phyloP scores from a whole-genome alignment of 139 green algal genomes.

The Haematococcus sp. region DNA sequence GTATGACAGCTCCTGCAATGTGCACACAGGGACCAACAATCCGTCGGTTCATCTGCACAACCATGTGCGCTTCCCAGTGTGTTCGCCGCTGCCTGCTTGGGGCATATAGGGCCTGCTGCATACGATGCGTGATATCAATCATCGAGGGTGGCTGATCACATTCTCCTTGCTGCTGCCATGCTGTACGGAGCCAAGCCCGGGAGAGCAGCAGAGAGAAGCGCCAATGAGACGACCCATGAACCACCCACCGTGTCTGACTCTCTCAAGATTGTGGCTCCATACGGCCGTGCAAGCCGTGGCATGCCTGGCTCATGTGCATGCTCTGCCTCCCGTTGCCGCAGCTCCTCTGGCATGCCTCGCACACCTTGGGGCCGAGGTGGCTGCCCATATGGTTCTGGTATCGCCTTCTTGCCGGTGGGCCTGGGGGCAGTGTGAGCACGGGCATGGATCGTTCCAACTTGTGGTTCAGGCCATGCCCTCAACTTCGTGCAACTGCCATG shows the following conservation, averaged over 20 bases:
- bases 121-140: background rate
- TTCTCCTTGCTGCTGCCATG: no score
- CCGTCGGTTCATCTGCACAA: no score
- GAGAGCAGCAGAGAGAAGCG: background rate
- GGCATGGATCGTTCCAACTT: no score
- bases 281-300: conserved; percentile 19
- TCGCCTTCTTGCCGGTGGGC: conserved; percentile 26
- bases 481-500: no score
- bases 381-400: conserved; percentile 34
- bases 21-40: background rate
- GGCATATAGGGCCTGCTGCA: no score
- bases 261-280: conserved; percentile 26
- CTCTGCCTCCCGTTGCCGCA: background rate
- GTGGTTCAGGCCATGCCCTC: no score
- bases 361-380: conserved; percentile 11
- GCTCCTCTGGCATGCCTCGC: background rate
- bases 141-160: background rate
- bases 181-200: background rate
- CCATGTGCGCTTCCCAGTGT: no score
- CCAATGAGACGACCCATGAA: no score
- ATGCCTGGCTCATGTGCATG: conserved; percentile 24
- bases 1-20: conserved; percentile 29
- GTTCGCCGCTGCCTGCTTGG: no score
- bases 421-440: conserved; percentile 4
- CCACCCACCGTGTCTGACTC: conserved; percentile 23